Conservation (phyloP, 1,284 basidiomycete genomes). For the Sporisorium graminicola region DNA sequence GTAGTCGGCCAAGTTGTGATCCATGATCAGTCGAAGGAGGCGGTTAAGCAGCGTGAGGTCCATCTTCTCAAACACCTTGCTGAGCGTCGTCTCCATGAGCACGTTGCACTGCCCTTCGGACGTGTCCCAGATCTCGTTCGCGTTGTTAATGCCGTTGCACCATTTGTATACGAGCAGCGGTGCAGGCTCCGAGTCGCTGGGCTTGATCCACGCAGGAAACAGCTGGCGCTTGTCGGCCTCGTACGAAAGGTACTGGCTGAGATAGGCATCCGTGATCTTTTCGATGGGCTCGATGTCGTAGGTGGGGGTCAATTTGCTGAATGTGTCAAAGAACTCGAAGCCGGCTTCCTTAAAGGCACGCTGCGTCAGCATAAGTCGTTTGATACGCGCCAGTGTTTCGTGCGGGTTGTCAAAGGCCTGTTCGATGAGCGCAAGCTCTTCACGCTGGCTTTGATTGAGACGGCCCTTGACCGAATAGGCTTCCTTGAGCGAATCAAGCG, state of each 20-base stretch:
- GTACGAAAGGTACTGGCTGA: conserved; percentile 69
- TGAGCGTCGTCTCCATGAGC: conserved; percentile 69
- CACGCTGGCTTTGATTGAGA: conserved; percentile 69
- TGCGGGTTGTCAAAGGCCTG: conserved; percentile 70
- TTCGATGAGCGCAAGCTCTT: conserved; percentile 69
- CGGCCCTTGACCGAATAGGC: conserved; percentile 68
- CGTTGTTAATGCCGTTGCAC: conserved; percentile 70
- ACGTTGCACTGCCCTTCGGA: conserved; percentile 68
- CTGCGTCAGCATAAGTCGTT: conserved; percentile 69
- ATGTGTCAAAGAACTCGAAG: conserved; percentile 69
- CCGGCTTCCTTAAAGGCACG: conserved; percentile 69
- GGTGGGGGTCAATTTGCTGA: conserved; percentile 65
- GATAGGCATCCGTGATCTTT: conserved; percentile 70
- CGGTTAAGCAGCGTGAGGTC: conserved; percentile 69
- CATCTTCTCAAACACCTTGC: conserved; percentile 69
- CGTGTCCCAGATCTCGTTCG: conserved; percentile 67
- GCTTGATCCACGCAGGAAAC: conserved; percentile 70
- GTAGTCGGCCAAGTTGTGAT: conserved; percentile 69
- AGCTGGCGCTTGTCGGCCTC: conserved; percentile 69
- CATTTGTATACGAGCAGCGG: conserved; percentile 70
- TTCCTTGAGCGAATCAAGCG: conserved; percentile 69
- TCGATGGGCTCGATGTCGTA: conserved; percentile 70
- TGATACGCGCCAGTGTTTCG: conserved; percentile 69
- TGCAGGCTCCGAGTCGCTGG: conserved; percentile 68
- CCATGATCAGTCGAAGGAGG: conserved; percentile 69